Base-by-base conservation (phyloP, 2,329 filamentous ascomycete genomes). In the Alternaria gansuensis region DNA sequence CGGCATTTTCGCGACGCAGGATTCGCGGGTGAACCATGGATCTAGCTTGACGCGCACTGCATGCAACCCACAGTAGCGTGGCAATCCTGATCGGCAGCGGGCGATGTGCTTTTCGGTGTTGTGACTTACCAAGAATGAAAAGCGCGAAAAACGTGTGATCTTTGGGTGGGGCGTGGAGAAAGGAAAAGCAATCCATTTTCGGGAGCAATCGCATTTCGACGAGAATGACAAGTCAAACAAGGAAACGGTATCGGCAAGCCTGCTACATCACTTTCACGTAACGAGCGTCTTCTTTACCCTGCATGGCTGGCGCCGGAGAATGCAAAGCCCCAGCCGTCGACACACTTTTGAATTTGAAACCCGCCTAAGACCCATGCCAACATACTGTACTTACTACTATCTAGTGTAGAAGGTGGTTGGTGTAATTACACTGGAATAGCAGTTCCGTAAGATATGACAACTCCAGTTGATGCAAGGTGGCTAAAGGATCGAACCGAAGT, bases 391-490 rank as follows among this genome's bases (percentile, higher is more conserved):
- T n/a, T n/a, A n/a, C n/a, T n/a, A n/a, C 33, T 29, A 26, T 44
- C 23, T 26, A 36, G 37, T 59, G 43, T 33, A 17, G 34, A 41
- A 36, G 33, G 9, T 13, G 40, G 10, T 26, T 17, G 23, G 54
- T 28, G 26, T 9, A 23, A 55, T 26, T 59, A 59, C 29, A 59
- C 44, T 17, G 56, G 56, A 54, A 59, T 59, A 59, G 56, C 37
- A 11, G 54, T 52, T 52, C 24, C 24, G n/a, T 52, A 51, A 51
- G 40, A 39, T 39, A 39, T 51, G n/a, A 21, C 21, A 23, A 10
- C 56, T 51, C 56, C 33, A 39, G 56, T 55, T 33, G 41, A 43
- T 13, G n/a, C 11, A 17, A 31, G n/a, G 56, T 50, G 56, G 56
- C 45, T 51, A 52, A 51, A 33, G 29, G 45, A 45, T 43, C 52